Evolutionary conservation across 169 alveolate species (phyloP).

Genomic region (Blepharisma undulans): DNA sequence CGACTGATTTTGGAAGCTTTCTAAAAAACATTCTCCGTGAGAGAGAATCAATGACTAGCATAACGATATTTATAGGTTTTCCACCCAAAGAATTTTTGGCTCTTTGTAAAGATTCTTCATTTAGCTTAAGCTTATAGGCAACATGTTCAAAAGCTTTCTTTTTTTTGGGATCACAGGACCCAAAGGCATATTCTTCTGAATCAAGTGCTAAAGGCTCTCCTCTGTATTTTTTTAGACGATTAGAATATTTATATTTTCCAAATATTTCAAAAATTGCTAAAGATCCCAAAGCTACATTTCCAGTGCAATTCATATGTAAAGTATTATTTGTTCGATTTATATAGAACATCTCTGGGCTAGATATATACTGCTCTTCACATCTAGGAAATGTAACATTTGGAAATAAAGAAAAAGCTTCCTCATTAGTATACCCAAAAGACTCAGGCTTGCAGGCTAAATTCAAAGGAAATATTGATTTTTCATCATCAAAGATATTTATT

Average conservation of each 20-base stretch:
- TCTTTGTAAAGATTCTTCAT: background rate
- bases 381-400: background rate
- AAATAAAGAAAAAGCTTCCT: background rate
- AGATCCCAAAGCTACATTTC: background rate
- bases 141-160: background rate
- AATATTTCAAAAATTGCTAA: background rate
- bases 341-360: too few relatives aligned
- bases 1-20: conserved; percentile 1
- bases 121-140: background rate
- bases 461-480: background rate
- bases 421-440: conserved; percentile 9
- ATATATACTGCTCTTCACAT: too few relatives aligned
- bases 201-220: conserved; percentile 2
- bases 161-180: background rate
- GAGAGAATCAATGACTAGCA: conserved; percentile 4
- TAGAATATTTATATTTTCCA: background rate
- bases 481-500: too few relatives aligned
- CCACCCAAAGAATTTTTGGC: background rate
- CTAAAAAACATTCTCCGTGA: conserved; percentile 26
- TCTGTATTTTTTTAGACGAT: background rate
- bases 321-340: too few relatives aligned
- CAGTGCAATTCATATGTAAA: background rate
- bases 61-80: background rate
- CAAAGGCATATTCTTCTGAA: background rate
- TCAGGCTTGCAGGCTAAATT: conserved; percentile 21